These are phyloP conservation scores for Raffaelea deltoideospora DNA, from an alignment of 2,329 filamentous ascomycete genomes.

Conservation along the genomic window DNA sequence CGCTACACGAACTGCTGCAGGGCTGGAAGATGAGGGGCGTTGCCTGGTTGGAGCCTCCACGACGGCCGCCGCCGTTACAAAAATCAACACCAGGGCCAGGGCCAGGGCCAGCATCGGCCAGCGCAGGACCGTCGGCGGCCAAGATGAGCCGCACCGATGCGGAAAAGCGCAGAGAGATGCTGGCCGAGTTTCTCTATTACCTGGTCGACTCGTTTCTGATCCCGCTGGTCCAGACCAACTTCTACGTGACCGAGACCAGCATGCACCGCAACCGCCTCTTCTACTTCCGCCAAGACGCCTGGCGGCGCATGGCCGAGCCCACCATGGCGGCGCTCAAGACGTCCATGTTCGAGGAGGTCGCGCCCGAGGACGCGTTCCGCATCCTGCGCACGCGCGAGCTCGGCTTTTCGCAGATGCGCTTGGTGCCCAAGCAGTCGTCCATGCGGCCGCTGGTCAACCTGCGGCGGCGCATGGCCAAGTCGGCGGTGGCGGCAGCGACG, in stretches of 20 bases:
- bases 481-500: too few species aligned
- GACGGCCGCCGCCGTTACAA: background rate
- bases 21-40: conserved; percentile 58
- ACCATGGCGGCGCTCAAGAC: conserved; percentile 51
- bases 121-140: conserved; percentile 18
- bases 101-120: background rate
- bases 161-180: conserved; percentile 61
- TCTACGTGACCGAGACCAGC: conserved; percentile 88
- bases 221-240: conserved; percentile 72
- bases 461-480: conserved; percentile 39
- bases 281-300: conserved; percentile 90
- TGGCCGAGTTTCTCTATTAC: conserved; percentile 81
- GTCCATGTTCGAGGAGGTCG: conserved; percentile 68
- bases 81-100: background rate
- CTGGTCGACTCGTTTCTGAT: conserved; percentile 84
- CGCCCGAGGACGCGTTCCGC: conserved; percentile 34
- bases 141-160: conserved; percentile 59
- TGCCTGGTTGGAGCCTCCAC: conserved; percentile 53
- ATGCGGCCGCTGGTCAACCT: conserved; percentile 83
- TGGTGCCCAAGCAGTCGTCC: conserved; percentile 66
- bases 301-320: conserved; percentile 63
- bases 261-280: conserved; percentile 67
- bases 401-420: conserved; percentile 62
- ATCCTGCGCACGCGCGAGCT: conserved; percentile 48
- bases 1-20: conserved; percentile 63